phyloP scores from a whole-genome alignment of 2,329 filamentous ascomycete genomes.

The Ustulina deusta region DNA sequence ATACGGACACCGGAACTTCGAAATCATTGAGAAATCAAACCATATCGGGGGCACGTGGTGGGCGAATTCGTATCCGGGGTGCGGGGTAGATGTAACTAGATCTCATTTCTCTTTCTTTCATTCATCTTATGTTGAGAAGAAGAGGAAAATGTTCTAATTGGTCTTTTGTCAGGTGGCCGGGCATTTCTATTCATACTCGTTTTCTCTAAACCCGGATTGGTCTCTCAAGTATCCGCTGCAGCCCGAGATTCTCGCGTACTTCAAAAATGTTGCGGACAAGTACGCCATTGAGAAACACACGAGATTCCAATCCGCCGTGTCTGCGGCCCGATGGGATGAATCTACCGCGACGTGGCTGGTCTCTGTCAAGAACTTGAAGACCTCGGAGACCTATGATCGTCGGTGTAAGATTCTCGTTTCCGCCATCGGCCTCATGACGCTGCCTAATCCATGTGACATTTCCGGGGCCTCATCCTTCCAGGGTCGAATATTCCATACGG shows the following conservation, averaged over 20 bases:
- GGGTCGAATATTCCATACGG: constrained; percentile 32
- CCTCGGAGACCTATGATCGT: constrained; percentile 19
- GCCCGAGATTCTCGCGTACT: constrained; percentile 34
- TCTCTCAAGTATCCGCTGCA: constrained; percentile 33
- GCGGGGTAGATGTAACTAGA: constrained; percentile 33
- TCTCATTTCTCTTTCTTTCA: background rate
- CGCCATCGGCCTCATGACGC: constrained; percentile 27
- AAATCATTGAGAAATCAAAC: constrained; percentile 30
- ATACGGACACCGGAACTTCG: constrained; percentile 32
- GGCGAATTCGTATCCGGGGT: constrained; percentile 34
- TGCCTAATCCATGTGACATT: constrained; percentile 26
- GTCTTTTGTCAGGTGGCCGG: constrained; percentile 11
- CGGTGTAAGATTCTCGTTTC: constrained; percentile 35
- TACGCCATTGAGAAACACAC: constrained; percentile 29
- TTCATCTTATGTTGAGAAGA: background rate
- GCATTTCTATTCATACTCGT: constrained; percentile 33
- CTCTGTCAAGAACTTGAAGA: constrained; percentile 29
- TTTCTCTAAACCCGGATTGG: constrained; percentile 32
- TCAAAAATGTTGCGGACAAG: constrained; percentile 22
- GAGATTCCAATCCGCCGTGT: constrained; percentile 19
- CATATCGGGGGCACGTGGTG: constrained; percentile 33
- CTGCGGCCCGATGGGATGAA: constrained; percentile 29
- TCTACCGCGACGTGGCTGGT: constrained; percentile 33
- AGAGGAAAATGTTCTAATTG: constrained; percentile 1
- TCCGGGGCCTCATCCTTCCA: constrained; percentile 26